Evolutionary conservation across 768 basidiomycete species (phyloP).

Genomic region (Termitomyces eurrhizus): DNA sequence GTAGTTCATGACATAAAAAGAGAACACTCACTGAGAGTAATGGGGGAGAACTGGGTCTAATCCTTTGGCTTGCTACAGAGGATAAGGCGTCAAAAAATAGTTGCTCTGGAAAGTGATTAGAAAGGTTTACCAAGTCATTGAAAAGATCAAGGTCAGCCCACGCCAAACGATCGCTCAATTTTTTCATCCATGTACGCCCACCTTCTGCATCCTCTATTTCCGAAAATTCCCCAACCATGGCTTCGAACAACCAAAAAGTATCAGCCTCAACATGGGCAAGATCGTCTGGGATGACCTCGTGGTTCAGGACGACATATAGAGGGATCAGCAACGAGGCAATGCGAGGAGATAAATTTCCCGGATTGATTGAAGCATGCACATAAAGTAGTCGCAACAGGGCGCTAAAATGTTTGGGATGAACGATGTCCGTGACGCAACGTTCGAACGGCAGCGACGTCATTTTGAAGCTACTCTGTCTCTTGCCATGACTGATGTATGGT

Average conservation of each 20-base stretch:
- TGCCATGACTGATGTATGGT: slow-evolving; percentile 25
- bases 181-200: slow-evolving; percentile 57
- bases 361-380: slow-evolving; percentile 67
- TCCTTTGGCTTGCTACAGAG: slow-evolving; percentile 51
- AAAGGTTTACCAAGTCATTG: slow-evolving; percentile 48
- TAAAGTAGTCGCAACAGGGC: slow-evolving; percentile 69
- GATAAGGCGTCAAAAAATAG: not conserved
- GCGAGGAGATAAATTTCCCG: slow-evolving; percentile 64
- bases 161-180: slow-evolving; percentile 52
- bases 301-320: slow-evolving; percentile 56
- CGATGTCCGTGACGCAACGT: slow-evolving; percentile 37
- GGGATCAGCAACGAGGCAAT: slow-evolving; percentile 69
- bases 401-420: slow-evolving; percentile 57
- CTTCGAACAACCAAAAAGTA: slow-evolving; percentile 79
- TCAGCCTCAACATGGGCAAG: slow-evolving; percentile 72
- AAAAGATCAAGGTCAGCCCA: slow-evolving; percentile 65
- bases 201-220: slow-evolving; percentile 72
- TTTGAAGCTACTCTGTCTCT: slow-evolving; percentile 26
- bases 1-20: not conserved
- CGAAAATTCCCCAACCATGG: slow-evolving; percentile 65
- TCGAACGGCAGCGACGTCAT: slow-evolving; percentile 50
- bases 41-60: slow-evolving; percentile 71
- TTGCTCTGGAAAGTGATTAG: slow-evolving; percentile 1
- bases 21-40: slow-evolving; percentile 66
- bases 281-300: slow-evolving; percentile 60